Base-by-base conservation (phyloP, 208 protist species). In the Plasmodiophora brassicae region DNA sequence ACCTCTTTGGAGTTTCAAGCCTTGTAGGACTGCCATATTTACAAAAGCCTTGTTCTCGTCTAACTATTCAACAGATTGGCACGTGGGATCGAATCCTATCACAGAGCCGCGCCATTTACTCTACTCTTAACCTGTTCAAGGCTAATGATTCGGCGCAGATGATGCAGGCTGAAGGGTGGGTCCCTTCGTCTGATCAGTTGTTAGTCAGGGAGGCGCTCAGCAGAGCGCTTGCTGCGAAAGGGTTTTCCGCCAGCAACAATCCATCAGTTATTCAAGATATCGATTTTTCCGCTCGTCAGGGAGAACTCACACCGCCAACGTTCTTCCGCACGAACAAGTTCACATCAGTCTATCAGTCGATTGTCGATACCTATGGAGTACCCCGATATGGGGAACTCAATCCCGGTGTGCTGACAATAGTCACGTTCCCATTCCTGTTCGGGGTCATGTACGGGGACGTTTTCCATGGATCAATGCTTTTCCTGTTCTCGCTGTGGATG, bases 391-490 rank as follows among this genome's bases (percentile, higher is more conserved):
- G 91, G n/a, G 91, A 93, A 50, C 39, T 92, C 22, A 93, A 93
- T 65, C 89, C 88, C 36, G 89, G 83, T 32, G 35, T 85, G 36
- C 97, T 98, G 87, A 96, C 97, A 36, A 96, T 98, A 85, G 95
- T 99, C 46, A 99, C 96, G 45, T 99, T 99, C 93, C 98, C 98
- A 38, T 99, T 99, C 93, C 93, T 99, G 0, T 99, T 99, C 91
- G 98, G 95, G 84, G 94, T 99, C 85, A 99, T 99, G 98, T 99
- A 98, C 93, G 98, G 98, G 85, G 98, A 99, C 91, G 92, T 99
- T 45, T 98, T 97, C 45, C 98, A 99, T 93, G 98, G 97, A 28
- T 46, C 84, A 35, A 83, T 91, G 35, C 89, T 91, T 35, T 14
- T 92, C 20, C 0, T 92, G 25, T 57, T 43, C 10, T 20, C 89